Evolutionary conservation across 2,329 filamentous ascomycete species (phyloP), one percentile per base, ranked within the genome.

Genomic region (Fusarium keratoplasticum): DNA sequence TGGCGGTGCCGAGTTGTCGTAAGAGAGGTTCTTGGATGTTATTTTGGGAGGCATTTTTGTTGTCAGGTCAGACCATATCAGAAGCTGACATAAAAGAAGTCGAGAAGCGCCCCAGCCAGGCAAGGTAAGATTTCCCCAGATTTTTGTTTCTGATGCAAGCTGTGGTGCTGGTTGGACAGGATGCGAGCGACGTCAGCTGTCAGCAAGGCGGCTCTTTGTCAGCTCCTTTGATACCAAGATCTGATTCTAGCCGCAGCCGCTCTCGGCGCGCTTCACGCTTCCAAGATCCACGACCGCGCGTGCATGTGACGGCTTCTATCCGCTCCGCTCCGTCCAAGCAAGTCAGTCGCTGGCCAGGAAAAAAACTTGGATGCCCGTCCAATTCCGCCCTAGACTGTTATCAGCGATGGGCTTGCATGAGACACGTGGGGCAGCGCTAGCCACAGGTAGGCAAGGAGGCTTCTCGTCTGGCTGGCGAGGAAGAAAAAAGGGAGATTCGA

Each of bases 11-110:
- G 85, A 84, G 47, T 81, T 81, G 84, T 89, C 87, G 86, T 94
- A 95, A 67, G 88, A 87, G 58, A 95, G 87, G 81, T 94, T 91
- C 78, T 93, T 94, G 76, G 90, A 86, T 62, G 90, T 94, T 80
- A 94, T 92, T 78, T 91, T 93, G 38, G 87, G 84, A 8, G 86
- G 82, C 86, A 87, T 88, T 76, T 71, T 78, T 38, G 22, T 78
- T 27, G 47, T 22, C 50, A 54, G 50, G 27, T 20, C 50, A 31
- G 18, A 54, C 27, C 58, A 25, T 22, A 44, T 44, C 40, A 62
- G 47, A 52, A n/a, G 65, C 42, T 64, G 52, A 20, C 61, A 66
- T 29, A 69, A 25, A 50, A 33, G 4, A 11, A 47, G 18, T 61
- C 40, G 25, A 47, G 35, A 61, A 38, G 16, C 42, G 18, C 20